Evolutionary conservation across 1,139 yeast species (phyloP), one percentile per base, ranked within the genome.

Genomic region (Lizanozyma gosingica): DNA sequence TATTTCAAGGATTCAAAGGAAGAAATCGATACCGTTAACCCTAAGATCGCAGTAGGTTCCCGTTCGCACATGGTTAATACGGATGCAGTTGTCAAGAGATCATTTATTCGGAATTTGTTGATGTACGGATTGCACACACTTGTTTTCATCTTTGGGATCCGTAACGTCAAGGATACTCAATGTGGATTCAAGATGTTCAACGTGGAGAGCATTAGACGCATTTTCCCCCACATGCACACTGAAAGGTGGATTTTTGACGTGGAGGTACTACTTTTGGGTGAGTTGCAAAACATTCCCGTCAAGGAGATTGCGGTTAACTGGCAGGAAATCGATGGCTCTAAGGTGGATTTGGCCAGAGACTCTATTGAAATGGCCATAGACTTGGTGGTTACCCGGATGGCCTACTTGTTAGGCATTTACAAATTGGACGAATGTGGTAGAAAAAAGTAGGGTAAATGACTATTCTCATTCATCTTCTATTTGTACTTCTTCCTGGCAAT

Each of bases 191-290:
- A 92, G 60, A 67, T 92, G 63, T 92, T 90, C 60, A 85, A 92
- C 49, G 73, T 78, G 45, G 65, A 69, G 11, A 83, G 97, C 0
- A 74, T 82, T 15, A 55, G 56, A 15, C 53, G 55, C 41, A 84
- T 92, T 35, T 88, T 88, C 61, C 97, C 97, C 3, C 82, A 76
- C 50, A 78, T 94, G 85, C 97, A 92, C 59, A 90, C 95, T 14
- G 98, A 92, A 61, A 79, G 98, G 43, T 92, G 98, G 98, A 92
- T 94, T 35, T 92, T 92, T 59, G 98, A 92, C 56, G 97, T 92
- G 36, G 98, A 92, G 62, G 78, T 92, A 15, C 69, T 92, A 47
- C 75, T 92, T 46, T 66, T 94, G 45, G 97, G 92, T 2, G 76
- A 78, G 49, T 68, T 85, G 45, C 88, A 86, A 57, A 53, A 61